A percentile compares a stretch with the other conserved stretches of the same genome.
These are phyloP conservation scores for Coemansia javaensis DNA, from an alignment of 192 early-diverging fungal genomes.

Conservation along the genomic window DNA sequence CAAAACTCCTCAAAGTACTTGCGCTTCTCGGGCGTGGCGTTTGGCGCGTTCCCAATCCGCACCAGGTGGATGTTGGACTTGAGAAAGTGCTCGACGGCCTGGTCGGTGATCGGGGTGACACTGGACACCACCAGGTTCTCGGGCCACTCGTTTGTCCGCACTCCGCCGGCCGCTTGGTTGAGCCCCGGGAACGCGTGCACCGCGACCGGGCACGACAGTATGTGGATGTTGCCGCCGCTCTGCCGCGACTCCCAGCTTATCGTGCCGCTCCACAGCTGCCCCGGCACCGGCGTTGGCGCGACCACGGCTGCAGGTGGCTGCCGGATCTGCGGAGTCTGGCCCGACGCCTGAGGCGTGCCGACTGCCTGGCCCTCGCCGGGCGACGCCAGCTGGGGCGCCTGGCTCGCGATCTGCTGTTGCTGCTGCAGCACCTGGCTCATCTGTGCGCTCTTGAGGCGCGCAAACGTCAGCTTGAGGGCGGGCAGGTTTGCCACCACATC, in stretches of 20 bases:
- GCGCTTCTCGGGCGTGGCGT: slow-evolving; percentile 8
- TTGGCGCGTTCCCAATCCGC: slow-evolving; percentile 15
- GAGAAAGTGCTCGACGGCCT: slow-evolving; percentile 32
- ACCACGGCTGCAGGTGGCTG: no score
- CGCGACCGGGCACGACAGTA: slow-evolving; percentile 21
- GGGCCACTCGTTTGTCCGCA: slow-evolving; percentile 39
- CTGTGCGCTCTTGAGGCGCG: slow-evolving; percentile 10
- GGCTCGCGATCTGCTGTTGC: slow-evolving; percentile 6
- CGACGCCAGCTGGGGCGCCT: slow-evolving; percentile 15
- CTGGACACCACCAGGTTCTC: slow-evolving; percentile 17
- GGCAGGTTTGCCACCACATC: slow-evolving; percentile 21
- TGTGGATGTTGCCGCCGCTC: slow-evolving; percentile 14
- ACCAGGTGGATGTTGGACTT: slow-evolving; percentile 17
- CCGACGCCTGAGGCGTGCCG: not conserved
- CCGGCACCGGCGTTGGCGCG: not conserved
- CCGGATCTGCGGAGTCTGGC: not conserved
- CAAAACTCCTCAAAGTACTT: slow-evolving; percentile 45
- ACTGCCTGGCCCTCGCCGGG: slow-evolving; percentile 6
- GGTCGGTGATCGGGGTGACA: slow-evolving; percentile 10
- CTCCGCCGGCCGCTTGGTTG: slow-evolving; percentile 14
- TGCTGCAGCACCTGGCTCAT: slow-evolving; percentile 2
- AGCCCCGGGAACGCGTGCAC: slow-evolving; percentile 15
- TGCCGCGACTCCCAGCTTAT: slow-evolving; percentile 36
- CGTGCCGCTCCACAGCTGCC: slow-evolving; percentile 24
- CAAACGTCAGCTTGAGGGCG: slow-evolving; percentile 12